Base-by-base conservation (phyloP, 306 rosid species). In the Coriaria nepalensis region DNA sequence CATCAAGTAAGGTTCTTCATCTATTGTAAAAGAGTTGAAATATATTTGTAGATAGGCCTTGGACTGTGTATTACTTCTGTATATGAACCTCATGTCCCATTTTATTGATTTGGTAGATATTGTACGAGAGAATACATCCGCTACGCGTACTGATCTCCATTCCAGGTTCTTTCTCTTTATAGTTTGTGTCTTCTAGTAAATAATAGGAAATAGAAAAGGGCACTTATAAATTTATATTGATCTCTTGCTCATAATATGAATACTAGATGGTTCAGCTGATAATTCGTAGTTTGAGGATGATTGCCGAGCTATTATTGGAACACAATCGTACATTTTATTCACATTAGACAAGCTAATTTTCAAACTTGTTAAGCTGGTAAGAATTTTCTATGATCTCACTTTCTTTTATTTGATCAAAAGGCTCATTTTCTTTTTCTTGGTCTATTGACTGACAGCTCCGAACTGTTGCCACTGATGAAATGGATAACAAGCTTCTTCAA, bases 251-350 rank as follows among this genome's bases (percentile, higher is more conserved):
- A 20, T 20, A 3, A 20, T 20, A 20, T 42, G 43, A 52, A 40
- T n/a, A 70, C 93, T 92, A 40, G 94, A 85, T 57, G 98, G 98
- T 43, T 81, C 96, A 51, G 67, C 72, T 10, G 98, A 92, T 57
- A 92, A 85, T 72, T 71, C 83, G 10, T 85, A 85, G 65, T 92
- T 85, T 69, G 98, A 92, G 81, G 98, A 92, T 57, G 98, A 92
- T 60, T 92, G 98, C 62, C 93, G 96, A 63, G 80, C 98, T 20
- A 75, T 79, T 50, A 64, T 82, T 37, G 98, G 98, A 50, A 92
- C 87, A 56, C 96, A 92, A 50, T 92, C 98, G 2, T 92, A 92
- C 53, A 73, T 92, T 55, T 57, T 92, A 52, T 92, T 92, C 73
- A 92, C 98, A 42, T 67, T 92, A 78, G 98, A 85, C 78, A 92